Base-by-base conservation (phyloP, 2,329 filamentous ascomycete genomes). In the Penicillium thymicola region DNA sequence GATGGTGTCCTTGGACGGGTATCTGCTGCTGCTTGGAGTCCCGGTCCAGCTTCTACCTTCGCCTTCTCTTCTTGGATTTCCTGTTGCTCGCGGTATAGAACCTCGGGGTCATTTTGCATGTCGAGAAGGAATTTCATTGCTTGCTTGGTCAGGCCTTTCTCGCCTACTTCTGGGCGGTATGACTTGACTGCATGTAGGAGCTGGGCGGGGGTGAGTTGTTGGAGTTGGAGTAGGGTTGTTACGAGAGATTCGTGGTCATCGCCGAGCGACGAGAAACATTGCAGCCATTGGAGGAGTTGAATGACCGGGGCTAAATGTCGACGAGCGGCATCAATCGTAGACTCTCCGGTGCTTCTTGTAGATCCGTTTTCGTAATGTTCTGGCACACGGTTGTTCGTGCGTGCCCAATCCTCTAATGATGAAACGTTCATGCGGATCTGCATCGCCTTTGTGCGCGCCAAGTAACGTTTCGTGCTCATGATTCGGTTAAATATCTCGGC, bases 351-450 rank as follows among this genome's bases (percentile, higher is more conserved):
- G 7, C 89, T 86, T 18, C 83, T 89, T 74, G 90, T 92, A 51
- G 93, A 92, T 18, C 93, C 93, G 65, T 92, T 89, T 73, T 99
- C 93, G 72, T 91, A 97, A 74, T 97, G 93, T 70, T 97, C 94
- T 1, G 94, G 92, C 65, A 95, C 88, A 28, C 94, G 85, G 71
- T 96, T 97, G 75, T 99, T 99, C 16, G 85, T 83, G 30, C 93
- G 84, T 1, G 94, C 93, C 94, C 94, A 99, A 70, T 99, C 94
- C 73, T 99, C 94, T 21, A 99, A 79, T 8, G 87, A 88, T 0
- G 94, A 97, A 7, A 99, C 86, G 71, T 99, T 99, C 92, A 99
- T 97, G 64, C 94, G 90, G 66, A 99, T 97, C 73, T 99, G 94
- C 94, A 99, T 99, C 4, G 94, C 94, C 75, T 99, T 99, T 18